Conservation (phyloP, 1,139 yeast genomes). For the Suhomyces terraborum region DNA sequence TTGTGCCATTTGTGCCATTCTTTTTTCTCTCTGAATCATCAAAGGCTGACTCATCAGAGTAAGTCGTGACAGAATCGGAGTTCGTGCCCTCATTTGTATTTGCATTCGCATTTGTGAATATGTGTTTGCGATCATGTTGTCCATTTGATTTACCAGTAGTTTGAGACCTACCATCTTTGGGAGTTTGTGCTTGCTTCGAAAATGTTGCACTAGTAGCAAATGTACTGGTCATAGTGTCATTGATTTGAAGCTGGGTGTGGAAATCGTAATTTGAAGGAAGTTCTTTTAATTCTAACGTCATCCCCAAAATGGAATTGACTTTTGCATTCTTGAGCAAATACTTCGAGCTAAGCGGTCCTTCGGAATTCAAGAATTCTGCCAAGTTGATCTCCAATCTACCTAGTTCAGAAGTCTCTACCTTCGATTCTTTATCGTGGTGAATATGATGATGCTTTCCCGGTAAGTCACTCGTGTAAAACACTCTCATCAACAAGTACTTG, state of each 20-base stretch:
- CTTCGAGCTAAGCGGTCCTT: conserved; percentile 55
- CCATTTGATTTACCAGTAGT: conserved; percentile 28
- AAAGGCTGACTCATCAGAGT: conserved; percentile 8
- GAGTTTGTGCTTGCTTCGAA: not conserved
- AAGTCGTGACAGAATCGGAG: conserved; percentile 2
- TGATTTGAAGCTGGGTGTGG: conserved; percentile 43
- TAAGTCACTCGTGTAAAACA: conserved; percentile 39
- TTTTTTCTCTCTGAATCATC: conserved; percentile 4
- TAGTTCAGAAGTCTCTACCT: conserved; percentile 39
- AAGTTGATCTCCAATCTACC: conserved; percentile 72
- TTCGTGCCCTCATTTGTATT: not conserved
- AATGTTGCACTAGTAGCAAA: conserved; percentile 5
- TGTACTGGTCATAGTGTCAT: conserved; percentile 22
- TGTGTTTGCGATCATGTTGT: conserved; percentile 41
- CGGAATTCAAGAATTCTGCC: conserved; percentile 66
- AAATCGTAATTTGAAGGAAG: conserved; percentile 45
- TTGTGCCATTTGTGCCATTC: not conserved
- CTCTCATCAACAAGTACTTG: conserved; percentile 37
- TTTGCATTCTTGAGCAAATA: conserved; percentile 76
- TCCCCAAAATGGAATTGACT: conserved; percentile 72
- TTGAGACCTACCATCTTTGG: conserved; percentile 3
- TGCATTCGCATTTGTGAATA: conserved; percentile 40
- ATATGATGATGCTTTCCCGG: conserved; percentile 12
- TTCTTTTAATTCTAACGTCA: conserved; percentile 44
- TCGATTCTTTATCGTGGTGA: conserved; percentile 3